Conservation (phyloP, 768 basidiomycete species). For the Tulasnella sp. region DNA sequence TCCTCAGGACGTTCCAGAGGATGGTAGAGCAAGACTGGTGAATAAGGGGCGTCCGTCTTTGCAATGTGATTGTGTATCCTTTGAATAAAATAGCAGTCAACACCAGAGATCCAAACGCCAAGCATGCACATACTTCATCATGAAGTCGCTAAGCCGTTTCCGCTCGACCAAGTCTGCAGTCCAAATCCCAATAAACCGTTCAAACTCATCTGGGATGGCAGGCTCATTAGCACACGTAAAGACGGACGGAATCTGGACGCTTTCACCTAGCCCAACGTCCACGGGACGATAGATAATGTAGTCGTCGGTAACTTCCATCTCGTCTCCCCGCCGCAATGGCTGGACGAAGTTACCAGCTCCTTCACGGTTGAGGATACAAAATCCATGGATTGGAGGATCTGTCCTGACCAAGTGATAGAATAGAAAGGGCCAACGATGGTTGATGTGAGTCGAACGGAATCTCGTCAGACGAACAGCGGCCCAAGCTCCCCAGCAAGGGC, state of each 20-base stretch:
- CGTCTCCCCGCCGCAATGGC: constrained; percentile 73
- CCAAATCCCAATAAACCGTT: constrained; percentile 65
- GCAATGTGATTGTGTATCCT: constrained; percentile 39
- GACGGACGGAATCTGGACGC: not conserved
- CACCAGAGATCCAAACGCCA: constrained; percentile 56
- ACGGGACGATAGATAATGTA: constrained; percentile 69
- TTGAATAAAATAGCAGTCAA: constrained; percentile 59
- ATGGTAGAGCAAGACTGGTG: constrained; percentile 26
- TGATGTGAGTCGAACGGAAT: constrained; percentile 6
- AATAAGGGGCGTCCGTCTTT: constrained; percentile 19
- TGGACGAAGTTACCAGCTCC: constrained; percentile 76
- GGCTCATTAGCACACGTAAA: not conserved
- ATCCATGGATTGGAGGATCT: constrained; percentile 76
- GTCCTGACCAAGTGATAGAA: constrained; percentile 45
- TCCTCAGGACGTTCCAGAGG: constrained; percentile 25
- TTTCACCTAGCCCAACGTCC: constrained; percentile 16
- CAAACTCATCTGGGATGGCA: constrained; percentile 12
- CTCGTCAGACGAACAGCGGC: not conserved
- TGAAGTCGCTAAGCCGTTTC: constrained; percentile 67
- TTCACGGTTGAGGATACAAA: constrained; percentile 78
- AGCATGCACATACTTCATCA: constrained; percentile 51
- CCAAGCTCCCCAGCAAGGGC: not conserved
- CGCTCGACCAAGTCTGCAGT: constrained; percentile 65
- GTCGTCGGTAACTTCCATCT: constrained; percentile 56
- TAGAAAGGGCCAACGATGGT: not conserved